phyloP scores from a whole-genome alignment of 129 eudicot species.

The Cynara cardunculus region DNA sequence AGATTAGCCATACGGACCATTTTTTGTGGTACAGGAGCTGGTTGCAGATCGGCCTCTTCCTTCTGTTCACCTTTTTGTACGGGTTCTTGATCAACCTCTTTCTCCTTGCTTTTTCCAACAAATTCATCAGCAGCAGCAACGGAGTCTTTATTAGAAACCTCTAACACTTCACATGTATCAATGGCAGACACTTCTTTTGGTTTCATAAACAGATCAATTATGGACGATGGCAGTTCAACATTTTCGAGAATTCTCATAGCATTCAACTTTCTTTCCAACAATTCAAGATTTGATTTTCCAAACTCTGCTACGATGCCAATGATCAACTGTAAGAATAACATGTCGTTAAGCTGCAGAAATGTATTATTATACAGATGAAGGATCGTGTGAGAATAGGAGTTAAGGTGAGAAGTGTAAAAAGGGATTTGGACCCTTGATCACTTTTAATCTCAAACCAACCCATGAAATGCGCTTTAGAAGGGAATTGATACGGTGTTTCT shows the following conservation, averaged over 20 bases:
- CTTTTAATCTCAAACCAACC: neutral
- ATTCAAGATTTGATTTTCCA: constrained; percentile 71
- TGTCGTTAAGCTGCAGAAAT: constrained; percentile 11
- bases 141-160: constrained; percentile 31
- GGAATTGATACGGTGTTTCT: neutral
- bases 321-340: constrained; percentile 54
- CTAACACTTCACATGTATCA: constrained; percentile 31
- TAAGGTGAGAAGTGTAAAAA: neutral
- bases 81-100: constrained; percentile 27
- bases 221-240: constrained; percentile 69
- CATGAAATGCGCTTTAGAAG: neutral
- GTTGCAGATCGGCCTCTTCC: constrained; percentile 35
- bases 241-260: constrained; percentile 89
- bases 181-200: constrained; percentile 39
- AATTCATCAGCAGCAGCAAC: constrained; percentile 26
- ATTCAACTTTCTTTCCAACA: constrained; percentile 61
- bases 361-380: neutral
- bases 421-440: neutral
- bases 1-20: constrained; percentile 95
- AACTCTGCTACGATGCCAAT: constrained; percentile 59
- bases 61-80: constrained; percentile 24
- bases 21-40: constrained; percentile 57
- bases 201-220: constrained; percentile 52
- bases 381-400: neutral
- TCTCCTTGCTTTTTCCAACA: constrained; percentile 33